Evolutionary conservation across 2,329 filamentous ascomycete genomes (phyloP), one percentile per base, ranked within the genome.

Genomic region (Orbilia blumenaviensis): DNA sequence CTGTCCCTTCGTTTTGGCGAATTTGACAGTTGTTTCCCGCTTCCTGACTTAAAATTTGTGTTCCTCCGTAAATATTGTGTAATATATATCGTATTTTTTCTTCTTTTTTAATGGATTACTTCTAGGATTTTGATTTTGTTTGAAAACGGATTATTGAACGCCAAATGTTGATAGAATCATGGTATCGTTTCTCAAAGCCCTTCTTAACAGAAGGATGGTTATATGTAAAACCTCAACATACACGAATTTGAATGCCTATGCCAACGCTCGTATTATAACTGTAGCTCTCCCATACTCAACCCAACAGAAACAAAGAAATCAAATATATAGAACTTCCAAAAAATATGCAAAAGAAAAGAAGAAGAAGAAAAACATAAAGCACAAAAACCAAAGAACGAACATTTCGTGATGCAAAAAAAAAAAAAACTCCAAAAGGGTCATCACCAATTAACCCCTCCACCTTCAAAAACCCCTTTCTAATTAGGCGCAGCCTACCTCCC

Each of bases 401-500:
- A n/a, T n/a, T n/a, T n/a, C n/a, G n/a, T n/a, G n/a, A n/a, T n/a
- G 41, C 16, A 52, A 42, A 50, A 58, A 58, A 34, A 16, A 61
- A 23, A 63, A 38, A 27, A 60, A 66, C 42, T 61, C 61, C 60
- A 32, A 38, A 61, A n/a, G n/a, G n/a, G n/a, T n/a, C 16, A 48
- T n/a, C 6, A 29, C 46, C 18, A 42, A 3, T 14, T 14, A 7
- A 6, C 12, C 36, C 6, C 10, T 7, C 10, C 10, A 23, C 12
- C 42, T 1, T 23, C 48, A 14, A 54, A n/a, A 23, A 18, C 29
- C 41, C 27, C 14, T 1, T 27, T 6, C 44, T 16, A 32, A n/a
- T n/a, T 27, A 18, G 10, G 23, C 10, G 21, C 21, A 36, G 18
- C 25, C 56, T 83, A 86, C 72, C 84, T 80, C 62, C 83, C 81